Evolutionary conservation across 768 basidiomycete species (phyloP), one percentile per base, ranked within the genome.

Genomic region (Phallus indusiatus): DNA sequence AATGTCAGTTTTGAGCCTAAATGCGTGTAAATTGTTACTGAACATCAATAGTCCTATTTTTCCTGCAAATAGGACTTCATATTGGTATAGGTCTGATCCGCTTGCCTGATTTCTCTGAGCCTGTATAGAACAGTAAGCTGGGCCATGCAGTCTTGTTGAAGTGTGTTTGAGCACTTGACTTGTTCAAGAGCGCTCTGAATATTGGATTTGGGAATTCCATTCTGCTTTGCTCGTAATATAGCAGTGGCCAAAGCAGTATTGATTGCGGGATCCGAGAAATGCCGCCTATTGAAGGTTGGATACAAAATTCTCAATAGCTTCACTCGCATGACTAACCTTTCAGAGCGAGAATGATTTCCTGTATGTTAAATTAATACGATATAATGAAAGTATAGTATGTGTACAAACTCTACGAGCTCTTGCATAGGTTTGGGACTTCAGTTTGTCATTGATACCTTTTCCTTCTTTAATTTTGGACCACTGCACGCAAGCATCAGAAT

Each of bases 391-490:
- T 36, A 17, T 50, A 49, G 12, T 2, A 14, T 21, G 42, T 28
- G 21, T 34, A 64, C 83, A 42, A 68, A 88, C 86, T 60, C 77
- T 74, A 59, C 74, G 75, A 16, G 79, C 77, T 67, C 74, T 82
- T 35, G 79, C 74, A 52, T 81, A 85, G n/a, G 83, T 50, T 47
- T 73, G 72, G 55, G 83, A 79, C 67, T 80, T 85, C 64, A 81
- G 78, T 8, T 75, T 73, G 66, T 88, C 86, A 62, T 77, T 80
- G n/a, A 75, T 71, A 17, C 83, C 85, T 65, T 88, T 88, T 66
- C 76, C 80, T 57, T 83, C 78, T 66, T 86, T 85, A 66, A 87
- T 87, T 76, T 87, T 87, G 0, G 85, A 85, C 85, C 85, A 87
- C 85, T 87, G 60, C 34, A 8, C 3, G 50, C 12, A 12, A 28